Base-by-base conservation (phyloP, 2,329 filamentous ascomycete genomes). In the Colletotrichum paranaense region DNA sequence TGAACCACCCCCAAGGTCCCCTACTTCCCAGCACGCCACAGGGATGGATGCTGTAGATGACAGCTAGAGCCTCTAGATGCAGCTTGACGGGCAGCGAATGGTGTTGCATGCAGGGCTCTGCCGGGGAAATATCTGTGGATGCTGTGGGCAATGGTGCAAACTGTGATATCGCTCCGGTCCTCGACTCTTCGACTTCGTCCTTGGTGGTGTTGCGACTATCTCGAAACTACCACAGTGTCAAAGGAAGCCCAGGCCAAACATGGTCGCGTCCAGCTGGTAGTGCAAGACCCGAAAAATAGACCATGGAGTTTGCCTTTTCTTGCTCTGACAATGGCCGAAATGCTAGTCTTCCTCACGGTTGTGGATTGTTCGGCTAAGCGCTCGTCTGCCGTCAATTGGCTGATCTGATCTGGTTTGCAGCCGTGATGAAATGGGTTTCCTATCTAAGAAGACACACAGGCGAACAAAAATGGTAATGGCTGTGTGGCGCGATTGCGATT, bases 381-480 rank as follows among this genome's bases (percentile, higher is more conserved):
- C 71, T 35, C 67, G 59, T 52, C 53, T 58, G 57, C 59, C 70
- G 67, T 73, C 53, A 59, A 42, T 55, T 16, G 65, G 60, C 32
- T 65, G 67, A 73, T 73, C 62, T 66, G 67, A 59, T 56, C 55
- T 62, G 67, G 71, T 73, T 56, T 66, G 67, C 71, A 73, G 60
- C 71, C 60, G 56, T 62, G 64, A 64, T 4, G 46, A 28, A 35
- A 42, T n/a, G 46, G 55, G 53, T n/a, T 66, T 71, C 67, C 71
- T 70, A 66, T 58, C 38, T 49, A 24, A 62, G 60, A 12, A 30
- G 57, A 49, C n/a, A 38, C 24, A 53, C 26, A 26, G 16, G 6
- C 30, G 30, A 28, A 24, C 28, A 42, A 49, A 24, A 24, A 42
- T 35, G 32, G 9, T 16, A 55, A 56, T 28, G 9, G 16, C 26